phyloP scores from a whole-genome alignment of 1,284 basidiomycete species.

The Waitea zeae region DNA sequence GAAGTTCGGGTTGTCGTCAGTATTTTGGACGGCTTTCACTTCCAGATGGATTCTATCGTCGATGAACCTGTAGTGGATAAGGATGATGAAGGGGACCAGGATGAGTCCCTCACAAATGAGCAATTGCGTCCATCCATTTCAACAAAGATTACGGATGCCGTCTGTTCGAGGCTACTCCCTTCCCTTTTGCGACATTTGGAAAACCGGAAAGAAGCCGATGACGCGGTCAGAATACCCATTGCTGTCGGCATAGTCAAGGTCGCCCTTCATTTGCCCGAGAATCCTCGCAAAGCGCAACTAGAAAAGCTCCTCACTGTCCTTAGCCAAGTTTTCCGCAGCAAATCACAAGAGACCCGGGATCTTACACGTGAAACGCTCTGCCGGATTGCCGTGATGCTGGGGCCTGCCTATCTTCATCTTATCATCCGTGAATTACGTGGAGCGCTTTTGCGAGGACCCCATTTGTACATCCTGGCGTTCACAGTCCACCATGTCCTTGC shows the following conservation, averaged over 20 bases:
- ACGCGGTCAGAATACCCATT: constrained; percentile 75
- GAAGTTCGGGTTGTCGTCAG: constrained; percentile 80
- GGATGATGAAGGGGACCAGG: constrained; percentile 12
- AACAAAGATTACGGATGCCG: constrained; percentile 53
- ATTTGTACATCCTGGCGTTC: constrained; percentile 85
- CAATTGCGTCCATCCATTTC: constrained; percentile 11
- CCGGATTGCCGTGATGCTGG: constrained; percentile 66
- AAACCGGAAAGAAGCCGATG: constrained; percentile 71
- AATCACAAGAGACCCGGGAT: constrained; percentile 89
- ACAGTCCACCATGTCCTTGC: constrained; percentile 73
- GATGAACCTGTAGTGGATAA: constrained; percentile 12
- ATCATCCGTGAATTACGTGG: constrained; percentile 71
- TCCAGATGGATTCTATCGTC: constrained; percentile 42
- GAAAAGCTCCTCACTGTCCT: constrained; percentile 70
- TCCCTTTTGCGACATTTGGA: constrained; percentile 64
- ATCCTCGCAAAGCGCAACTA: constrained; percentile 56
- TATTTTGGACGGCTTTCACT: constrained; percentile 87
- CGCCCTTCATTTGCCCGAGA: constrained; percentile 65
- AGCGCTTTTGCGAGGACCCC: constrained; percentile 81
- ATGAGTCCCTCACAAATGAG: constrained; percentile 7
- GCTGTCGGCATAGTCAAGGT: constrained; percentile 81
- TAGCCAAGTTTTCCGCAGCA: constrained; percentile 79
- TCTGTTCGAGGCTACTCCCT: constrained; percentile 63
- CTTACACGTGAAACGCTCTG: constrained; percentile 73
- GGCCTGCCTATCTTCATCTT: constrained; percentile 56